Evolutionary conservation across 176 grass and related monocot species (phyloP).

Genomic region (Eremochloa ophiuroides): DNA sequence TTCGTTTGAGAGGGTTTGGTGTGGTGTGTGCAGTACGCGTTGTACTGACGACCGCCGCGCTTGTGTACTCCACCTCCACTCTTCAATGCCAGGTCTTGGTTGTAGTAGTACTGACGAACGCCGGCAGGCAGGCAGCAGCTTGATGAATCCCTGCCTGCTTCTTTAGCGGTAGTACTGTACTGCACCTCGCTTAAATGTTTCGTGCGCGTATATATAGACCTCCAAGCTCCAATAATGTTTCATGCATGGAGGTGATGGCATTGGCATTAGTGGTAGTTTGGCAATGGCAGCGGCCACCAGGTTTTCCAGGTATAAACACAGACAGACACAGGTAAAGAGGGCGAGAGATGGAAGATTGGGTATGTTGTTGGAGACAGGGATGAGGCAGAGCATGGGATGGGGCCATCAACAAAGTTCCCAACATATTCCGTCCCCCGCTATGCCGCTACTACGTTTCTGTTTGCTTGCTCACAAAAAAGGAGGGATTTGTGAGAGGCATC

Average conservation of each 20-base stretch:
- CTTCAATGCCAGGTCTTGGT: background rate
- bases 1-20: background rate
- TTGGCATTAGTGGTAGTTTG: background rate
- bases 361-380: conserved; percentile 55
- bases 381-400: conserved; percentile 70
- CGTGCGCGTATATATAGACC: conserved; percentile 29
- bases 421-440: no score
- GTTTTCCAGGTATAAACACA: background rate
- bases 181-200: background rate
- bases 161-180: conserved; percentile 27
- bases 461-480: background rate
- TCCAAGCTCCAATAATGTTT: background rate
- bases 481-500: background rate
- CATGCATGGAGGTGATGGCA: background rate
- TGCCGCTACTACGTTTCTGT: no score
- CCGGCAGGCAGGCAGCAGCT: background rate
- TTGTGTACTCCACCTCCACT: conserved; percentile 28
- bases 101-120: conserved; percentile 27
- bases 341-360: conserved; percentile 14
- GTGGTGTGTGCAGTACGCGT: conserved; percentile 26
- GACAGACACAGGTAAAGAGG: background rate
- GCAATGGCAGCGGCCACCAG: background rate
- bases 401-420: conserved; percentile 40
- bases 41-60: conserved; percentile 20
- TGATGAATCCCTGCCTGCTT: background rate